A percentile compares a stretch with the other conserved stretches of the same genome.
These are phyloP conservation scores for Sarocladium oryzae DNA, from an alignment of 2,329 filamentous ascomycete species.

Conservation along the genomic window DNA sequence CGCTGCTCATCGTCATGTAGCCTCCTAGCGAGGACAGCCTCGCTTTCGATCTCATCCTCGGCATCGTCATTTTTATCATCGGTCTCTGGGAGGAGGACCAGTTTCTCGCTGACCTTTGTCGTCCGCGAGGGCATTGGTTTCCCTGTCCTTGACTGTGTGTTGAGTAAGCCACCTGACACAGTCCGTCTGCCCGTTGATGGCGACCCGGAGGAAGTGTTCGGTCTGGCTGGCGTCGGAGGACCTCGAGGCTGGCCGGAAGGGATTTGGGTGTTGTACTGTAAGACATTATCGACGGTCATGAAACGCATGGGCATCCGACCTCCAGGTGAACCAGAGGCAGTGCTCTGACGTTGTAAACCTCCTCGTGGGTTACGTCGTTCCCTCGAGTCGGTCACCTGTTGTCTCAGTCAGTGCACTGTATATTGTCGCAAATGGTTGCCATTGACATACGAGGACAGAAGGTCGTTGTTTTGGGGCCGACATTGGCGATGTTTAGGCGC, in stretches of 20 bases:
- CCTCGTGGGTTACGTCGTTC: conserved; percentile 28
- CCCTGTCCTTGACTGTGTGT: conserved; percentile 37
- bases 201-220: conserved; percentile 15
- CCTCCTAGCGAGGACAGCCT: conserved; percentile 26
- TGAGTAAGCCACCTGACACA: conserved; percentile 29
- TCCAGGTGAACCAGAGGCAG: conserved; percentile 20
- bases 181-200: conserved; percentile 23
- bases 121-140: conserved; percentile 73
- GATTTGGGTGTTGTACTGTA: conserved; percentile 90
- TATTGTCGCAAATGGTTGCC: neutral
- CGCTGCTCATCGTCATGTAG: conserved; percentile 53
- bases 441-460: conserved; percentile 49
- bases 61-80: conserved; percentile 48
- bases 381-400: conserved; percentile 32
- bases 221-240: conserved; percentile 46
- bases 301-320: conserved; percentile 55
- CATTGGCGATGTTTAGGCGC: conserved; percentile 22
- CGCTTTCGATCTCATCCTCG: conserved; percentile 53
- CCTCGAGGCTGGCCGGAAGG: conserved; percentile 85
- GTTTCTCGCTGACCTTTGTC: conserved; percentile 91
- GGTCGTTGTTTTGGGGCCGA: conserved; percentile 47
- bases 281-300: conserved; percentile 88
- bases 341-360: conserved; percentile 26
- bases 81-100: conserved; percentile 89
- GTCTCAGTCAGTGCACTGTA: conserved; percentile 12